Conservation (phyloP, 1,284 basidiomycete genomes). For the Boletus albobrunnescens region DNA sequence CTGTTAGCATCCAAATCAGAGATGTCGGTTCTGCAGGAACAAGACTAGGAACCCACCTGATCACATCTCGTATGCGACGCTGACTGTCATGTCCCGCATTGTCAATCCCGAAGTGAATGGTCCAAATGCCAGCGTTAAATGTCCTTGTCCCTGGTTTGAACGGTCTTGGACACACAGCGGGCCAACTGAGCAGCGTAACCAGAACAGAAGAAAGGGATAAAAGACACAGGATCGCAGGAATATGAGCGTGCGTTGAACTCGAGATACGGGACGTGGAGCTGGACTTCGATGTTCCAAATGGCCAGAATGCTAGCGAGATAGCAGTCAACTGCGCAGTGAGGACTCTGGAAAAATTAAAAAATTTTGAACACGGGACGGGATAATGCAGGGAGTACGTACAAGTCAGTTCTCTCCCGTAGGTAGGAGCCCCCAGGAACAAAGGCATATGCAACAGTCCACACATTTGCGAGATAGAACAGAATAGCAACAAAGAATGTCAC, state of each 20-base stretch:
- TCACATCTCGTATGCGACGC: conserved; percentile 69
- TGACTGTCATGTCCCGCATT: conserved; percentile 83
- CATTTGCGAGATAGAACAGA: conserved; percentile 65
- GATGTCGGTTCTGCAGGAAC: background rate
- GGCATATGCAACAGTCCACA: conserved; percentile 89
- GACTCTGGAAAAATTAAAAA: conserved; percentile 44
- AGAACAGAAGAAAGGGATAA: conserved; percentile 51
- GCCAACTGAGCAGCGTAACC: conserved; percentile 51
- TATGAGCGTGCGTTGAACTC: conserved; percentile 20
- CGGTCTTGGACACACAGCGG: conserved; percentile 48
- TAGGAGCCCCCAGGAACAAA: conserved; percentile 84
- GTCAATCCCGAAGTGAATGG: conserved; percentile 87
- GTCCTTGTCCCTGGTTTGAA: conserved; percentile 66
- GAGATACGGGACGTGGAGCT: conserved; percentile 10
- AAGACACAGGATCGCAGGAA: conserved; percentile 37
- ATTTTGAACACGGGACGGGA: background rate
- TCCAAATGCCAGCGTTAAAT: conserved; percentile 90
- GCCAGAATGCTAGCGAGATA: conserved; percentile 46
- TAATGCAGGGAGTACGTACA: conserved; percentile 40
- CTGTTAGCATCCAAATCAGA: conserved; percentile 32
- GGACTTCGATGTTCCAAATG: conserved; percentile 16
- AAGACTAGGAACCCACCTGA: conserved; percentile 43
- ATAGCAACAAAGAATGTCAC: conserved; percentile 61
- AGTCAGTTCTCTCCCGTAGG: conserved; percentile 78
- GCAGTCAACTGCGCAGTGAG: conserved; percentile 47